Conservation (phyloP, 257 asterid species). For the Solanum tacnaense region DNA sequence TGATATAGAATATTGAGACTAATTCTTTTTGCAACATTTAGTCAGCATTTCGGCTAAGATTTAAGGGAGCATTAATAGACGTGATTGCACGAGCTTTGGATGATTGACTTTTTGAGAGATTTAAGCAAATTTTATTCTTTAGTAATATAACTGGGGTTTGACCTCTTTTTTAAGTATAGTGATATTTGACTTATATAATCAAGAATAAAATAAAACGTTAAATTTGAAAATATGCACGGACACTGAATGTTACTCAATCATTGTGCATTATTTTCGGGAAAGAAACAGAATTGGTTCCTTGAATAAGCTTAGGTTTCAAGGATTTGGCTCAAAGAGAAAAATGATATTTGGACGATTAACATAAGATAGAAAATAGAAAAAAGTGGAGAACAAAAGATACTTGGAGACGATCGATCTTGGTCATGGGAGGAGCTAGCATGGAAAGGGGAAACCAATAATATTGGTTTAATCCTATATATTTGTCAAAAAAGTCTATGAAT, state of each 20-base stretch:
- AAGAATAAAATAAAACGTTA: not conserved
- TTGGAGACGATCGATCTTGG: too few relatives aligned
- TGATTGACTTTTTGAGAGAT: constrained; percentile 14
- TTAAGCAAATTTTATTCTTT: not conserved
- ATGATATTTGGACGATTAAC: not conserved
- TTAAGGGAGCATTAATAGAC: constrained; percentile 19
- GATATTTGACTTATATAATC: not conserved
- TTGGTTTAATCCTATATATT: not conserved
- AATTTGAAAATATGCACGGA: not conserved
- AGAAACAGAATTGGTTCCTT: not conserved
- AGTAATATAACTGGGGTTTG: not conserved
- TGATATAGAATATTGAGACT: constrained; percentile 5
- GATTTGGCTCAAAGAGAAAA: not conserved
- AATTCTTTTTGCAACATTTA: constrained; percentile 5
- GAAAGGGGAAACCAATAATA: not conserved
- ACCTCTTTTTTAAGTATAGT: not conserved
- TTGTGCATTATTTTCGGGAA: not conserved
- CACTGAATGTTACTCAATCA: not conserved
- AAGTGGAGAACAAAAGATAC: not conserved
- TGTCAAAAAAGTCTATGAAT: too few relatives aligned
- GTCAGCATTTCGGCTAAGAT: constrained; percentile 1
- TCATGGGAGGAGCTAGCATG: not conserved
- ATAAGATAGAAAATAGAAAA: not conserved
- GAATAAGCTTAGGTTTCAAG: not conserved
- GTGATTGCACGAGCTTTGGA: constrained; percentile 51